phyloP scores from a whole-genome alignment of 2,329 filamentous ascomycete species.

The Esteya vermicola region DNA sequence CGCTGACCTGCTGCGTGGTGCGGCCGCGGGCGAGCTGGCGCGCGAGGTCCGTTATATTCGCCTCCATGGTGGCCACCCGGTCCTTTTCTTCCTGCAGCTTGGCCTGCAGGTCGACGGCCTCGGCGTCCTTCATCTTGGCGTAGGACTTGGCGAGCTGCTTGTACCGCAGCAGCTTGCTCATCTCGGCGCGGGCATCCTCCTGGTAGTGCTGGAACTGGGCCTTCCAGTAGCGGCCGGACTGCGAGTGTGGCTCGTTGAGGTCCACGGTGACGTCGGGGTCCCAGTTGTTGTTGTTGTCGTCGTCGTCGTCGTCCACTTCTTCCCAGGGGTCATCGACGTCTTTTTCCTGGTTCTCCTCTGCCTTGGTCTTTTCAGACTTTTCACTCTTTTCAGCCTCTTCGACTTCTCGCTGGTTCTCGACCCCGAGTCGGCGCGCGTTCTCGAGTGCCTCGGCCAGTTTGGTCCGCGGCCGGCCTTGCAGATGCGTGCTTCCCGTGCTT shows the following conservation, averaged over 20 bases:
- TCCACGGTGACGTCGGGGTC: slow-evolving; percentile 55
- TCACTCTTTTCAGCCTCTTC: too few species aligned
- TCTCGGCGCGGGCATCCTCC: slow-evolving; percentile 55
- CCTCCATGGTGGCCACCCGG: slow-evolving; percentile 50
- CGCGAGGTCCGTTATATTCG: slow-evolving; percentile 44
- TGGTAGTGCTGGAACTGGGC: slow-evolving; percentile 62
- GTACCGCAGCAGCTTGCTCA: slow-evolving; percentile 66
- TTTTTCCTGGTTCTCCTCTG: slow-evolving; percentile 12
- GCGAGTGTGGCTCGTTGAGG: slow-evolving; percentile 57
- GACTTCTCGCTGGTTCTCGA: slow-evolving; percentile 11
- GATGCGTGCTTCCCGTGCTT: not conserved
- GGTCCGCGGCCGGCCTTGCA: slow-evolving; percentile 20
- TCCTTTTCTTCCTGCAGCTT: slow-evolving; percentile 55
- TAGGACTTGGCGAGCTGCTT: slow-evolving; percentile 69
- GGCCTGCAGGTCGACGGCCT: slow-evolving; percentile 51
- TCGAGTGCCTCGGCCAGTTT: slow-evolving; percentile 32
- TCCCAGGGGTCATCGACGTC: slow-evolving; percentile 25
- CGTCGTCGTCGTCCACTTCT: slow-evolving; percentile 27
- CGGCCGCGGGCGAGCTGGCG: slow-evolving; percentile 32
- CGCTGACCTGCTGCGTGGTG: slow-evolving; percentile 21
- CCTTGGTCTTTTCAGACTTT: too few species aligned
- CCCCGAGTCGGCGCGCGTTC: slow-evolving; percentile 15
- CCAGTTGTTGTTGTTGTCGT: too few species aligned
- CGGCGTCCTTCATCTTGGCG: slow-evolving; percentile 61
- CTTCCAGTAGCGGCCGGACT: slow-evolving; percentile 71